Conservation (phyloP, 2,329 filamentous ascomycete genomes). For the Ceratocystiopsis sp. region DNA sequence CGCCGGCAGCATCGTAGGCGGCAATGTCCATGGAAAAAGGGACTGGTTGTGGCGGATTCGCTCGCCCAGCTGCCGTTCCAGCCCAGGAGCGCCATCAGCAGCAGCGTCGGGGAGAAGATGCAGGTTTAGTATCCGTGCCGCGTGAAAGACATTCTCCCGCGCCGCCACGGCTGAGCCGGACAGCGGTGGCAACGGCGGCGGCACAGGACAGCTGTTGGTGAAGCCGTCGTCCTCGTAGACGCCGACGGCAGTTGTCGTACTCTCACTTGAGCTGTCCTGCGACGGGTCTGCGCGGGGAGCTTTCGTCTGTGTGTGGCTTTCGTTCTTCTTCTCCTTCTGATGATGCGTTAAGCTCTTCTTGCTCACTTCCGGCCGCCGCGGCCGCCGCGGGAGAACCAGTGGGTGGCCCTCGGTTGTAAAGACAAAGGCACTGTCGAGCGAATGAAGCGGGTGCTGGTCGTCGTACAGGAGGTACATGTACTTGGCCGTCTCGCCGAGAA, state of each 20-base stretch:
- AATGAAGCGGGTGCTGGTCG: slow-evolving; percentile 70
- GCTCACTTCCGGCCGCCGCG: not conserved
- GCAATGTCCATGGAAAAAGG: slow-evolving; percentile 87
- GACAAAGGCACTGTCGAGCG: slow-evolving; percentile 70
- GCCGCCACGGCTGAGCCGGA: slow-evolving; percentile 66
- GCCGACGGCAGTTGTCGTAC: slow-evolving; percentile 12
- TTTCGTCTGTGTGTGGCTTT: not conserved
- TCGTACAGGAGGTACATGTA: slow-evolving; percentile 91
- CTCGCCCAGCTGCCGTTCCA: not conserved
- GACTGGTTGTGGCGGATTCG: slow-evolving; percentile 26
- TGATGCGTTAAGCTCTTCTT: not conserved
- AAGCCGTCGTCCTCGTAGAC: slow-evolving; percentile 26
- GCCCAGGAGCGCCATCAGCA: slow-evolving; percentile 16
- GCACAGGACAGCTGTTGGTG: slow-evolving; percentile 48
- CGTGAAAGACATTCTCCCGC: slow-evolving; percentile 70
- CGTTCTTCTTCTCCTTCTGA: slow-evolving; percentile 9
- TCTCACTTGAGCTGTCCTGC: slow-evolving; percentile 10
- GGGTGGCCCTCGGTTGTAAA: slow-evolving; percentile 96
- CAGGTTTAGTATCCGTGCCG: slow-evolving; percentile 67
- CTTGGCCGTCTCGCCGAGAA: slow-evolving; percentile 88
- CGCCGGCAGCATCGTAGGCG: slow-evolving; percentile 51
- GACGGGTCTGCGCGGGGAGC: not conserved
- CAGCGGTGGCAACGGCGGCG: slow-evolving; percentile 42
- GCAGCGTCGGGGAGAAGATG: slow-evolving; percentile 29
- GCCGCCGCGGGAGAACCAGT: slow-evolving; percentile 52